Evolutionary conservation across 176 grass and related monocot genomes (phyloP), one percentile per base, ranked within the genome.

Genomic region (Ensete ventricosum): DNA sequence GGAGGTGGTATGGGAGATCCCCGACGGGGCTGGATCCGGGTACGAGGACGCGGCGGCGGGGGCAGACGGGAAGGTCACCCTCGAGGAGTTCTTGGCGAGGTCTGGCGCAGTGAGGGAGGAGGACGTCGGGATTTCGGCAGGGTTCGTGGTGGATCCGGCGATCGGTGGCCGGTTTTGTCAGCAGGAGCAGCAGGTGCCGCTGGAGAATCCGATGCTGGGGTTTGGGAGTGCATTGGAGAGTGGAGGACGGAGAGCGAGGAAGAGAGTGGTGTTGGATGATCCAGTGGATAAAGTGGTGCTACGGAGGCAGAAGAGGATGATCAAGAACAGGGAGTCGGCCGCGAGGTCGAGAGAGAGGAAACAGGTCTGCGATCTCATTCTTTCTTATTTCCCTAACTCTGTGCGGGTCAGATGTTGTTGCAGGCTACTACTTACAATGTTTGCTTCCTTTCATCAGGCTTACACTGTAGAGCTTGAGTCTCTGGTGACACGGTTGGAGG

Each of bases 321-420:
- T 77, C 60, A 77, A 77, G 49, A 77, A 77, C 58, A 77, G 75
- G 75, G 75, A 77, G 48, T 77, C 75, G 49, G 75, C 75, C 24
- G 59, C 75, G 2, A 77, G 75, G 22, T 77, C 74, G 11, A 76
- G 74, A 59, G 74, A 76, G 74, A 76, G 74, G 59, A 76, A 76
- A 52, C 74, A 77, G 75, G 75, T 77, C n/a, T 14, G 9, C 3
- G 4, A 70, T 9, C 64, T 43, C 25, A 26, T 67, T 67, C 64
- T 34, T 67, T 5, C 3, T 67, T 67, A 14, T 16, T 34, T 13
- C 64, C 64, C 26, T 1, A 20, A 11, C 1, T 34, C 19, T 13
- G 16, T 9, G 1, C 14, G 19, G 20, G 1, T 52, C 14, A 50
- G 3, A 50, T 50, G 67, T 20, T 49, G 7, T 50, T n/a, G 21